A percentile compares a stretch with the other conserved stretches of the same genome.
Conservation (phyloP, 2,329 filamentous ascomycete species). For the Stylonectria norvegica region DNA sequence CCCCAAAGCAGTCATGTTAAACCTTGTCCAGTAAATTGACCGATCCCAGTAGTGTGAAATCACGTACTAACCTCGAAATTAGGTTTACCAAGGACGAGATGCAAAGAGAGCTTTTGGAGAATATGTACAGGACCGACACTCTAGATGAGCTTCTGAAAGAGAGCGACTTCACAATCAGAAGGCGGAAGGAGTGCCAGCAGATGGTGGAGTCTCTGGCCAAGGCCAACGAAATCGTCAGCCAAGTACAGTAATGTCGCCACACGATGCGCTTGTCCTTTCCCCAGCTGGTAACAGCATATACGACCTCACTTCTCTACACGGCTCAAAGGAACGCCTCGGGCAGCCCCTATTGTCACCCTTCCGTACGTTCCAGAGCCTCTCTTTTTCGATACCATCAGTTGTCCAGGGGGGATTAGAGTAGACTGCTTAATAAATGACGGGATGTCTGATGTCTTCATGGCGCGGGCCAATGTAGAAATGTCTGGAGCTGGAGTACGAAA, state of each 20-base stretch:
- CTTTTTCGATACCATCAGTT: conserved; percentile 39
- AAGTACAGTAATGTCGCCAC: conserved; percentile 53
- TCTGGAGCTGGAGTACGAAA: conserved; percentile 6
- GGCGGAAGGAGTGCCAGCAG: conserved; percentile 97
- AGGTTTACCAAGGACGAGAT: conserved; percentile 97
- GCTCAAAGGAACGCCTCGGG: conserved; percentile 6
- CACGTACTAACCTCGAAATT: conserved; percentile 18
- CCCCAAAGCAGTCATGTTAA: conserved; percentile 98
- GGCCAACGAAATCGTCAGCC: conserved; percentile 93
- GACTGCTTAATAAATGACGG: conserved; percentile 30
- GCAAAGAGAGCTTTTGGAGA: conserved; percentile 93
- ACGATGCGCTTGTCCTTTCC: conserved; percentile 9
- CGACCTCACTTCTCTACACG: conserved; percentile 11
- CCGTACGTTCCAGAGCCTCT: conserved; percentile 12
- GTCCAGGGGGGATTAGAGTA: conserved; percentile 33
- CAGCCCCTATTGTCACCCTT: conserved; percentile 10
- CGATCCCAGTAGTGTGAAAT: background rate
- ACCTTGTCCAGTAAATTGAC: conserved; percentile 78
- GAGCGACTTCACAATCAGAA: conserved; percentile 91
- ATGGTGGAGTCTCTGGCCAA: conserved; percentile 93
- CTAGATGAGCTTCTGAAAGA: conserved; percentile 95
- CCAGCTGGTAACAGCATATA: conserved; percentile 11
- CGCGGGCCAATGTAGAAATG: conserved; percentile 1
- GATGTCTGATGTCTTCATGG: conserved; percentile 15
- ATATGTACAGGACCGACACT: conserved; percentile 91